These are phyloP conservation scores for Umbelopsis sp. DNA, from an alignment of 192 early-diverging fungal species.

Conservation along the genomic window DNA sequence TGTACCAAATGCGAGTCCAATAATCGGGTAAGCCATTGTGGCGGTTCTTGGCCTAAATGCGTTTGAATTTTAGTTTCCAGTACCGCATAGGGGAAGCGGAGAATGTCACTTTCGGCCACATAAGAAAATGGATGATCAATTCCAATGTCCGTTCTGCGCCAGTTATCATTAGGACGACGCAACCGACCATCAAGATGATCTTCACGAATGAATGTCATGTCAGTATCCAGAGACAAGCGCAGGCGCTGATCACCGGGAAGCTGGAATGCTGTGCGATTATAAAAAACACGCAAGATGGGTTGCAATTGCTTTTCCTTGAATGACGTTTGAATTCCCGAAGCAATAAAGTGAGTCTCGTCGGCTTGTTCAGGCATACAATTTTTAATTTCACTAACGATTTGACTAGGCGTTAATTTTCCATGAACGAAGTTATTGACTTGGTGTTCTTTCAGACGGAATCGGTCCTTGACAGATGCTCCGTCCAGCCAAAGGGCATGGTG, in stretches of 20 bases:
- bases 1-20: constrained; percentile 47
- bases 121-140: constrained; percentile 81
- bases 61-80: constrained; percentile 90
- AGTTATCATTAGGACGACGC: constrained; percentile 75
- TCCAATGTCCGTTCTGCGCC: constrained; percentile 88
- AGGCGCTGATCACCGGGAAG: constrained; percentile 94
- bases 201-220: constrained; percentile 95
- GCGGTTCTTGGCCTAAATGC: constrained; percentile 72
- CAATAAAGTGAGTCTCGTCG: constrained; percentile 43
- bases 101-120: constrained; percentile 60
- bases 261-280: constrained; percentile 98
- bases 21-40: constrained; percentile 82
- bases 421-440: constrained; percentile 82
- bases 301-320: constrained; percentile 61
- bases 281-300: constrained; percentile 81
- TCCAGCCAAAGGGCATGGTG: constrained; percentile 63
- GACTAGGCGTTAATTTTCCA: constrained; percentile 73
- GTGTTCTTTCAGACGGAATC: constrained; percentile 90
- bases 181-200: constrained; percentile 71
- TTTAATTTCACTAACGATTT: constrained; percentile 75
- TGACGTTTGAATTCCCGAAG: constrained; percentile 51
- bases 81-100: constrained; percentile 85
- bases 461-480: constrained; percentile 89
- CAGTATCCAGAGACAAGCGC: constrained; percentile 93
- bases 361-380: constrained; percentile 36